Base-by-base conservation (phyloP, 2,329 filamentous ascomycete species). In the Huntiella savannae region DNA sequence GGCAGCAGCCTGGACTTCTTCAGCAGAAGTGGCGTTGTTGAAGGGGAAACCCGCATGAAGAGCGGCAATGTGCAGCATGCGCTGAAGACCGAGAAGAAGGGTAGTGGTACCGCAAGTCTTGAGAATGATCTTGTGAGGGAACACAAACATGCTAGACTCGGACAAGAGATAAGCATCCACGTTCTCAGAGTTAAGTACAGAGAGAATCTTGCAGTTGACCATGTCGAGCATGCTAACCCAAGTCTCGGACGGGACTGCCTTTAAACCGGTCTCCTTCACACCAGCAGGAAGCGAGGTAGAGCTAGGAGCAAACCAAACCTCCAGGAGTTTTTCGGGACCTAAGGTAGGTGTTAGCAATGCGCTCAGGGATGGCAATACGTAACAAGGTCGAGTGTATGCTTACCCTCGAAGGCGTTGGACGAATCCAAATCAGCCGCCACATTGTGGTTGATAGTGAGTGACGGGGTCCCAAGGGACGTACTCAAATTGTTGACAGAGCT, bases 121-220 rank as follows among this genome's bases (percentile, higher is more conserved):
- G 54, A 98, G 70, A 51, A 98, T 94, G 53, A 98, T 74, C 71
- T 98, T 98, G 74, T 98, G 91, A n/a, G 87, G 86, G 63, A 94
- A 98, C 55, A 98, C 85, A 60, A 98, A 98, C 87, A 98, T 94
- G 81, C 91, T 96, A 36, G 91, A 96, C 66, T 98, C 91, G 52
- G 91, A 98, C 47, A 98, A 72, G 5, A 98, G 76, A 60, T 98
- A 98, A 53, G 91, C 88, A 59, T 98, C 91, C 55, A 96, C 82
- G 59, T 88, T 79, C 52, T 94, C 86, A 17, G 88, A 94, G 59
- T 88, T 79, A 52, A 98, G 75, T 52, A 94, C 81, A 3, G 91
- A 98, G 47, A 98, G 71, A 47, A 98, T 86, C 67, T 98, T 91
- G 77, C 91, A 98, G 62, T 95, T 93, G 64, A 98, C 91, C 58